Percentiles rank a stretch among this genome's conserved stretches.
These are phyloP conservation scores for Platanthera guangdongensis DNA, from an alignment of 106 monocot species.

Conservation along the genomic window DNA sequence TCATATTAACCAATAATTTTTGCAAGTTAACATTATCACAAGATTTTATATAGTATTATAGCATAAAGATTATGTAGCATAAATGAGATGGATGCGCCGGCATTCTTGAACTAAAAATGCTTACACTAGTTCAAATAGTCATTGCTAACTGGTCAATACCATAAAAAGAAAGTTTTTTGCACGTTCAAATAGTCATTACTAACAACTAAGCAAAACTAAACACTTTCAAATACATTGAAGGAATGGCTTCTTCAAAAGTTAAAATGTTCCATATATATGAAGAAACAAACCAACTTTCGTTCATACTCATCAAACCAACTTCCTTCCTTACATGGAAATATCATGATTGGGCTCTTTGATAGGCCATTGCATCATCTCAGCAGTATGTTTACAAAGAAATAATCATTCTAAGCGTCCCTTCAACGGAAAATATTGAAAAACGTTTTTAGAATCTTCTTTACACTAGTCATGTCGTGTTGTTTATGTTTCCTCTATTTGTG, in stretches of 20 bases:
- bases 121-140: background rate
- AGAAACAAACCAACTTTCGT: constrained; percentile 12
- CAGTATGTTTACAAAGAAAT: too few species aligned
- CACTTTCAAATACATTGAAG: background rate
- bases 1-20: too few species aligned
- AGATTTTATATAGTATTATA: too few species aligned
- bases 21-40: too few species aligned
- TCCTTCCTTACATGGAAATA: constrained; percentile 60
- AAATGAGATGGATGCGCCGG: background rate
- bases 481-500: too few species aligned
- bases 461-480: too few species aligned
- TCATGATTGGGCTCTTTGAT: constrained; percentile 5
- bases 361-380: too few species aligned
- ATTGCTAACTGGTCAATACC: background rate
- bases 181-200: background rate
- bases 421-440: too few species aligned
- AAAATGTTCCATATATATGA: background rate
- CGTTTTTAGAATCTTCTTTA: too few species aligned
- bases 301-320: constrained; percentile 94
- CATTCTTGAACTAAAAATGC: background rate
- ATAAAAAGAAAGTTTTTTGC: background rate
- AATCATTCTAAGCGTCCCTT: too few species aligned
- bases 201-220: background rate
- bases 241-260: background rate
- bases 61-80: background rate